Evolutionary conservation across 2,329 filamentous ascomycete genomes (phyloP).

Genomic region (Aspergillus pseudoviridinutans): DNA sequence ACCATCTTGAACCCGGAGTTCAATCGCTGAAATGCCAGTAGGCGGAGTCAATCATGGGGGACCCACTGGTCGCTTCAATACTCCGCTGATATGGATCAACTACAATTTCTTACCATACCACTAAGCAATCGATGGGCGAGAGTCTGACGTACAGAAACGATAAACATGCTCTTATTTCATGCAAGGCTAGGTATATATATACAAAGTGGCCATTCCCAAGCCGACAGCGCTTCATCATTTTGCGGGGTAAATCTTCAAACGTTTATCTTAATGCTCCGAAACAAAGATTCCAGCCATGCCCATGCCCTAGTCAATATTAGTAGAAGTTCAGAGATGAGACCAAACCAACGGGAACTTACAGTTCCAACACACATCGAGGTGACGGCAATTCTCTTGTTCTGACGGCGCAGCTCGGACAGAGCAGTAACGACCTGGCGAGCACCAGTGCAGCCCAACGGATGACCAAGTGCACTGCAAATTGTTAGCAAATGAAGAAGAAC

Average conservation of each 20-base stretch:
- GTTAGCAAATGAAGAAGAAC: constrained; percentile 7
- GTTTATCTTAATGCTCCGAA: constrained; percentile 61
- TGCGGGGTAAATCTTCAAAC: background rate
- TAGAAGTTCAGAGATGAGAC: background rate
- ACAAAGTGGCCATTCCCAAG: background rate
- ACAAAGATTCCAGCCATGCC: constrained; percentile 95
- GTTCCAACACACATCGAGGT: constrained; percentile 95
- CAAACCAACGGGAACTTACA: constrained; percentile 48
- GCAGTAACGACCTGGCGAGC: constrained; percentile 86
- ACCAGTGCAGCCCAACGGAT: constrained; percentile 85
- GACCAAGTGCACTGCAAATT: constrained; percentile 66
- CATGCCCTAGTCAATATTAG: constrained; percentile 32
- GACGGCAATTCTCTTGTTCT: constrained; percentile 72
- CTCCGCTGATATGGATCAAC: background rate
- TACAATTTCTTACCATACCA: background rate
- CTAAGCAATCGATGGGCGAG: background rate
- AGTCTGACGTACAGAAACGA: background rate
- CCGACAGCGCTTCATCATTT: background rate
- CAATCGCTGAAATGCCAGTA: background rate
- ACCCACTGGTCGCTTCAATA: background rate
- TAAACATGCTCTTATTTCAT: background rate
- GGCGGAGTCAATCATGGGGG: background rate
- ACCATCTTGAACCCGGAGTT: background rate
- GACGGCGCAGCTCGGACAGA: constrained; percentile 78
- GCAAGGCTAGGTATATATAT: background rate